phyloP scores from a whole-genome alignment of 768 basidiomycete genomes.

The Infundibulicybe gibba region DNA sequence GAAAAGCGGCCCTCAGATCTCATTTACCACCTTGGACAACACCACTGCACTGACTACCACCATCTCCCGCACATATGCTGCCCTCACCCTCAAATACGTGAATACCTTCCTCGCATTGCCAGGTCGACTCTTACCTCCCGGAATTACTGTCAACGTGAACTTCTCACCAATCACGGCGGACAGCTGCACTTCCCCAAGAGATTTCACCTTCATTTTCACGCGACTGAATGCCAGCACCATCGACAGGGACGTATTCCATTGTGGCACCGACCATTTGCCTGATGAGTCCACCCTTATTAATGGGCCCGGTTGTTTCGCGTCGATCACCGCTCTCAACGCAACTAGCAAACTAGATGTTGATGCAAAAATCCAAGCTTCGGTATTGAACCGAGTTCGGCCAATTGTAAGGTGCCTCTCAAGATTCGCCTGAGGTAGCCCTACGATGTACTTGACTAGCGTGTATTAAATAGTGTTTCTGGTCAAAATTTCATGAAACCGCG shows the following conservation, averaged over 20 bases:
- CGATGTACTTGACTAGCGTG: no score
- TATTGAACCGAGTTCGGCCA: conserved; percentile 14
- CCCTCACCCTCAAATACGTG: conserved; percentile 11
- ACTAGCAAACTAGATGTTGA: conserved; percentile 26
- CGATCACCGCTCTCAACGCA: conserved; percentile 24
- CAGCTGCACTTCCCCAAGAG: conserved; percentile 16
- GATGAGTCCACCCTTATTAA: conserved; percentile 19
- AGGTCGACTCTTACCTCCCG: conserved; percentile 23
- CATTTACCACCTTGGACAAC: conserved; percentile 15
- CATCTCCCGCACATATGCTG: conserved; percentile 10
- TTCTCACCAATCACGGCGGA: conserved; percentile 17
- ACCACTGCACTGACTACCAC: conserved; percentile 5
- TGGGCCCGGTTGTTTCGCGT: conserved; percentile 20
- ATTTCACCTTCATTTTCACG: conserved; percentile 28
- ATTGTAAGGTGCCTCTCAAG: conserved; percentile 12
- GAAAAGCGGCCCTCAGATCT: conserved; percentile 10
- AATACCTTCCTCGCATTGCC: conserved; percentile 13
- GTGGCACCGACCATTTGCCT: conserved; percentile 26
- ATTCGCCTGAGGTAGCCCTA: no score
- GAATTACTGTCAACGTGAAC: conserved; percentile 31
- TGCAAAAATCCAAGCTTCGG: conserved; percentile 20
- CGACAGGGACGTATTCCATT: conserved; percentile 24
- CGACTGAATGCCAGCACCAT: conserved; percentile 17
- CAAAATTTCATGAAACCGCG: no score
- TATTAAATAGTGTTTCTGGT: no score